A percentile compares a stretch with the other conserved stretches of the same genome.
phyloP scores from a whole-genome alignment of 2,329 filamentous ascomycete genomes.

The Exophiala alcalophila region DNA sequence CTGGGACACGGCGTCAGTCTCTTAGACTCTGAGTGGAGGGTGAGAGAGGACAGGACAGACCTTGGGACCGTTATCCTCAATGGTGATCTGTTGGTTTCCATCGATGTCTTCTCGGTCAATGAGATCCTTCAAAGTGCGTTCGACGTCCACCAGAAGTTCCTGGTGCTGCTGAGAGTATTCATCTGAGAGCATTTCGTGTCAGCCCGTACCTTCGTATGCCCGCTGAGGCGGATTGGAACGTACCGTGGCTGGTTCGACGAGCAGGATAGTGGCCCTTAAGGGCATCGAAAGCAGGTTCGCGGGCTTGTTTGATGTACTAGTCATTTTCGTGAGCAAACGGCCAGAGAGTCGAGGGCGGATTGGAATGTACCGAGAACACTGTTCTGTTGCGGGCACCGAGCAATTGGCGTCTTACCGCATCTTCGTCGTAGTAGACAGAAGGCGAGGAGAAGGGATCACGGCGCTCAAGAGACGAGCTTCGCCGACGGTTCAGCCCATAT shows the following conservation, averaged over 20 bases:
- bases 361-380: slow-evolving; percentile 52
- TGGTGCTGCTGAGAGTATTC: slow-evolving; percentile 67
- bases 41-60: slow-evolving; percentile 45
- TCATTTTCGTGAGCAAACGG: slow-evolving; percentile 1
- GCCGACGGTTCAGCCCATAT: slow-evolving; percentile 39
- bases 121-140: slow-evolving; percentile 74
- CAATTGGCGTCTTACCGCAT: slow-evolving; percentile 45
- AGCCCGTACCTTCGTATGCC: slow-evolving; percentile 24
- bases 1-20: slow-evolving; percentile 42
- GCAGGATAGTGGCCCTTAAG: slow-evolving; percentile 22
- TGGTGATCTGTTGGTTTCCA: slow-evolving; percentile 93
- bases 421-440: slow-evolving; percentile 58
- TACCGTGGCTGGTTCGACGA: slow-evolving; percentile 47
- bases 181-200: slow-evolving; percentile 52
- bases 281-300: slow-evolving; percentile 10
- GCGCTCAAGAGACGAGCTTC: slow-evolving; percentile 41
- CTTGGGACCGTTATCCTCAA: slow-evolving; percentile 93
- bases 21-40: background rate
- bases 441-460: slow-evolving; percentile 57
- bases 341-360: background rate
- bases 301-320: slow-evolving; percentile 29
- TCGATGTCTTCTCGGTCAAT: slow-evolving; percentile 88
- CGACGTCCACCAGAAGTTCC: slow-evolving; percentile 82
- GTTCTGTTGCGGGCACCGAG: slow-evolving; percentile 51
- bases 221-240: background rate